Evolutionary conservation across 257 asterid genomes (phyloP), one percentile per base, ranked within the genome.

Genomic region (Echites panduratus): DNA sequence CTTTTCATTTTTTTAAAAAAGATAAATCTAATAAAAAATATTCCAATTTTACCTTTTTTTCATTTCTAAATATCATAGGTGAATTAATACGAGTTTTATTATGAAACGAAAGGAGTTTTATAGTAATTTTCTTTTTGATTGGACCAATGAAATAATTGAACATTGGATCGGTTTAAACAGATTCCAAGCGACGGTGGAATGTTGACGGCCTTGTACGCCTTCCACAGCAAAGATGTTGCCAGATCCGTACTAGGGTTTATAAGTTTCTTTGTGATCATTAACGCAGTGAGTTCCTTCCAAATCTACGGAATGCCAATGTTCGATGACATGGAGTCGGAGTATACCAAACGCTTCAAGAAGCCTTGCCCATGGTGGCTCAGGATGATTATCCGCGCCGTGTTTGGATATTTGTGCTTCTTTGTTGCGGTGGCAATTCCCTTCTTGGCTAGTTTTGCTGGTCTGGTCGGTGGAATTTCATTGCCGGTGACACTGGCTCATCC

Each of bases 341-440:
- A 79, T 88, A 89, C 95, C 0, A 76, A 13, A 2, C 82, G 79
- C 80, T 80, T 74, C 80, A 93, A 91, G 83, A 84, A 78, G 78
- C 83, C 97, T 8, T 87, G 96, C 62, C 86, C 98, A 0, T 86
- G 96, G 97, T 91, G 98, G 98, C 86, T 91, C 11, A 84, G 98
- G 57, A 78, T 73, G 0, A 47, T 77, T 13, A 71, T 87, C 38
- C 79, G 97, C 61, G 85, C 86, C 2, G 20, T 87, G 70, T 89
- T 84, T 75, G 96, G 94, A 17, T 91, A 57, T 69, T 80, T 70
- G 0, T 81, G 88, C 76, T 93, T 84, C 85, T 91, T 93, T 9
- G 10, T 88, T 0, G 97, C 98, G 0, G 90, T 93, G 72, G 98
- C 98, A 0, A 63, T 91, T 40, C 98, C 98, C 2, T 93, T 93